Percentiles rank a stretch among this genome's conserved stretches.
Evolutionary conservation across 495 filamentous ascomycete species (phyloP).

Genomic region (Neurospora sp.): DNA sequence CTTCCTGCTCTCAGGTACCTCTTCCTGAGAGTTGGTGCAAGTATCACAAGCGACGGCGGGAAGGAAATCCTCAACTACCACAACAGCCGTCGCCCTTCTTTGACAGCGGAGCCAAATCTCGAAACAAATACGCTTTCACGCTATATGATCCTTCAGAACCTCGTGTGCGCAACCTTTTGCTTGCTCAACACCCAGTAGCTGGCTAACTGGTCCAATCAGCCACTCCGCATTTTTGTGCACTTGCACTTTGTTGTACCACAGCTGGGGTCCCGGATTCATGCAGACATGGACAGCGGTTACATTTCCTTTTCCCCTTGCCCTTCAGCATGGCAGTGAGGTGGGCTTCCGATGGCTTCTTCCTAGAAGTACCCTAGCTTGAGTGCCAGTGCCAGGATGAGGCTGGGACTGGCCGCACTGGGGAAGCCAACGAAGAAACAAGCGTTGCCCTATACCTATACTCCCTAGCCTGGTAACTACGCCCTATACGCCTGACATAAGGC

Average conservation of each 20-base stretch:
- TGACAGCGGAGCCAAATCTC: neutral
- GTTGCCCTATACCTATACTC: neutral
- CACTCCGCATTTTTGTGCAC: neutral
- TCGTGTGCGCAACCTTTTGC: neutral
- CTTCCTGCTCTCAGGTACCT: neutral
- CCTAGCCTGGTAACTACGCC: neutral
- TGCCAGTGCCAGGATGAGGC: neutral
- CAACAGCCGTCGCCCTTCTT: neutral
- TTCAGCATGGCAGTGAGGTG: neutral
- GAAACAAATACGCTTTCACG: neutral
- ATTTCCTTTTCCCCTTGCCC: neutral
- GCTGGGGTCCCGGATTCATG: neutral
- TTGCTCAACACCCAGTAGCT: neutral
- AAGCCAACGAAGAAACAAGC: neutral
- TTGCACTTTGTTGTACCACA: neutral
- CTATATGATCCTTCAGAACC: neutral
- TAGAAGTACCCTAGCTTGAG: neutral
- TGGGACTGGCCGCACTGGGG: neutral
- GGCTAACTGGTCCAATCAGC: neutral
- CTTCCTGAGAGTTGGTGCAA: neutral
- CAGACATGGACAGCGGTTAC: neutral
- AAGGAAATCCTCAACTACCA: neutral
- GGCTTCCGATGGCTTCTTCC: neutral
- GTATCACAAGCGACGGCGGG: neutral
- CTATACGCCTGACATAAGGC: neutral